Evolutionary conservation across 2,329 filamentous ascomycete species (phyloP), one percentile per base, ranked within the genome.

Genomic region (Rutstroemia sp.): DNA sequence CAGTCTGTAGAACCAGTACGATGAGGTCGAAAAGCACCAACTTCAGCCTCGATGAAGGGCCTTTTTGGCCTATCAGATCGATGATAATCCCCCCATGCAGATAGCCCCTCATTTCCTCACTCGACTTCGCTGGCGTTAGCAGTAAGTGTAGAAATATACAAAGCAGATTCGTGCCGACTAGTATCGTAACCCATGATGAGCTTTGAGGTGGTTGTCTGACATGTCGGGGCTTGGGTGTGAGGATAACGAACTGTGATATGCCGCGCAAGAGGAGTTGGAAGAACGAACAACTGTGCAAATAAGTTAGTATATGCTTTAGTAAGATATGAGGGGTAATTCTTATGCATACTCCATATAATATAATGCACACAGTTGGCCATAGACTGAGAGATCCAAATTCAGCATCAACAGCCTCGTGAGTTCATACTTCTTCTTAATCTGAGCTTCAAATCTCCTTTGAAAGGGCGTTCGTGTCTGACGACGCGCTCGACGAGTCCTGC

Each of bases 261-360:
- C 78, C 74, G 60, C 84, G 80, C 49, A 87, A 70, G 54, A 82
- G 67, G 56, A 87, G 77, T 48, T 81, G 81, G 65, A 85, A 77
- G 66, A 86, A 78, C 34, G 83, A 87, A 68, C 82, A 86, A 67
- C 84, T 87, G 61, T 41, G 41, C 4, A 30, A 30, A 30, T 30
- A 10, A 30, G 30, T 63, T 59, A 62, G 59, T 9, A 53, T 37
- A 39, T 14, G 41, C 21, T 25, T 23, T 16, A 6, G 18, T 9
- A 14, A 9, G 9, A 23, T 19, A 14, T 2, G n/a, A 10, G 12
- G 34, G 10, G 25, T 16, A 9, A 37, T 44, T 44, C n/a, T 68
- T 25, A 23, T 14, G 19, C 79, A 56, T 74, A 87, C 84, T 88
- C 85, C 79, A 87, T 82, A 69, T 87, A 87, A 68, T 88, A 88